Base-by-base conservation (phyloP, 2,329 filamentous ascomycete species). In the Didymellaceae sp. region DNA sequence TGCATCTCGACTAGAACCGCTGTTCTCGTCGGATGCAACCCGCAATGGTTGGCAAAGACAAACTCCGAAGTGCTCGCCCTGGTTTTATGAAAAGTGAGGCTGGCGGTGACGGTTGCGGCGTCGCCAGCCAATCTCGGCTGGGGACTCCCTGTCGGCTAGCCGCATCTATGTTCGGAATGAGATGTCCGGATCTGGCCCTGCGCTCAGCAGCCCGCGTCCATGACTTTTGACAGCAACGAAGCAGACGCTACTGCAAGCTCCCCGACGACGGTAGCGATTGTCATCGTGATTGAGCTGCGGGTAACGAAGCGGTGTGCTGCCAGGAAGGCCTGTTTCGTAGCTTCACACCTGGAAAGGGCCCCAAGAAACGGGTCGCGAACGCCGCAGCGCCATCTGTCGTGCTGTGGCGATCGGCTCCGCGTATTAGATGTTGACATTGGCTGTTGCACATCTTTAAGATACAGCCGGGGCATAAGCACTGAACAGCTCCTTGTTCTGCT, bases 1-100 rank as follows among this genome's bases (percentile, higher is more conserved):
- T 45, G 41, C 46, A 51, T 5, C 51, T 49, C n/a, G 45, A 18
- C 49, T n/a, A 28, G 47, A 25, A 31, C 45, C 44, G 45, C 49
- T 55, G 51, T 50, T 52, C 37, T 43, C 26, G 45, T 42, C 33
- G 35, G 37, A 42, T 16, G 48, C 48, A 26, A 32, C 33, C n/a
- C 20, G 37, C 26, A 42, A 34, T 48, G 51, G 52, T 58, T 48
- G 57, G 51, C 35, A 45, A 42, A 45, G 41, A 40, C 30, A 49
- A 44, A 38, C 52, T 50, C 49, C 47, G 50, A 54, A 35, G 39
- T 56, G 60, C 53, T 62, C 66, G 66, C 66, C 65, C 62, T 67
- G 61, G 50, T 55, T 60, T 62, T 25, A 51, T 31, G 25, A 44
- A 61, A 68, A 68, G 65, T 69, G 65, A 69, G 65, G 65, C 66